Evolutionary conservation across 768 basidiomycete genomes (phyloP).

Genomic region (Macrolepiota albuminosa): DNA sequence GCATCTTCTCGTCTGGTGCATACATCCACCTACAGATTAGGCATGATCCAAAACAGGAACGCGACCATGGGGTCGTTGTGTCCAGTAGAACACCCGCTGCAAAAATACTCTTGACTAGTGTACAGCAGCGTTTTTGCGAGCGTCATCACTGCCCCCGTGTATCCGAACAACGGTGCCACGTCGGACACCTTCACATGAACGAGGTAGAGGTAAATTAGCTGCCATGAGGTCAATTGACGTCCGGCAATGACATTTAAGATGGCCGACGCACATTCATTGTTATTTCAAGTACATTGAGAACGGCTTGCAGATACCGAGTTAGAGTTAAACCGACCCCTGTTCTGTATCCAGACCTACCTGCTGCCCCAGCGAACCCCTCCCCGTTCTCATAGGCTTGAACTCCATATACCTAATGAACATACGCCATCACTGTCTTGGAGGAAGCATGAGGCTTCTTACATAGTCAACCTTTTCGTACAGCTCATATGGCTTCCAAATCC

Average conservation of each 20-base stretch:
- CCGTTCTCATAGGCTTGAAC: constrained; percentile 52
- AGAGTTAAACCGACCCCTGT: neutral
- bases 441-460: constrained; percentile 15
- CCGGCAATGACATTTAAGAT: neutral
- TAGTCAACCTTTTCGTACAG: constrained; percentile 53
- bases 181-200: constrained; percentile 45
- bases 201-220: constrained; percentile 58
- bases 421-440: constrained; percentile 4
- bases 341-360: constrained; percentile 36
- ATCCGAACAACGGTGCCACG: constrained; percentile 67
- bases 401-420: constrained; percentile 58
- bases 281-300: constrained; percentile 72
- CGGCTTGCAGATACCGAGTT: constrained; percentile 35
- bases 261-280: constrained; percentile 45
- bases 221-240: constrained; percentile 9
- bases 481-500: constrained; percentile 79
- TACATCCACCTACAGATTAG: constrained; percentile 56
- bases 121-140: constrained; percentile 76
- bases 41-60: constrained; percentile 59
- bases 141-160: constrained; percentile 66
- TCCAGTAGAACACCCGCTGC: constrained; percentile 57
- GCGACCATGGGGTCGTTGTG: constrained; percentile 50
- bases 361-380: constrained; percentile 74
- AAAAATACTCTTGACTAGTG: constrained; percentile 66
- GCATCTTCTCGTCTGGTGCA: neutral